A percentile compares a stretch with the other conserved stretches of the same genome.
Evolutionary conservation across 2,329 filamentous ascomycete species (phyloP).

Genomic region (Dothiorella sarmentorum): DNA sequence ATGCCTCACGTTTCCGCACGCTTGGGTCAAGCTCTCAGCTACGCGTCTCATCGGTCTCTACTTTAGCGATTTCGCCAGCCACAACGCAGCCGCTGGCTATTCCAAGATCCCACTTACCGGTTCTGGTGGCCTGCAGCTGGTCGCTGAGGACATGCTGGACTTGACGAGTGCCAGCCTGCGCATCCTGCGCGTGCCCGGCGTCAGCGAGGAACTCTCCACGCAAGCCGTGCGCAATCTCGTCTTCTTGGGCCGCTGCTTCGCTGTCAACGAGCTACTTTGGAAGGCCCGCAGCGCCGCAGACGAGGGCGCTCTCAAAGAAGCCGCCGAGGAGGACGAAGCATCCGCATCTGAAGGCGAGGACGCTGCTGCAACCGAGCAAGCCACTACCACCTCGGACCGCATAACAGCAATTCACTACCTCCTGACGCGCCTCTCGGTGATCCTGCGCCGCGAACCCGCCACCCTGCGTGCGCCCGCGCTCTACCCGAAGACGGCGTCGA

Average conservation of each 20-base stretch:
- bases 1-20: conserved; percentile 68
- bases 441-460: conserved; percentile 70
- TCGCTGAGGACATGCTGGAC: conserved; percentile 60
- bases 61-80: conserved; percentile 72
- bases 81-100: conserved; percentile 53
- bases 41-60: conserved; percentile 73
- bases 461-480: conserved; percentile 61
- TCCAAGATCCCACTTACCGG: conserved; percentile 61
- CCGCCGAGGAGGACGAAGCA: conserved; percentile 47
- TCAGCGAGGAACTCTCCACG: conserved; percentile 71
- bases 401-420: conserved; percentile 66
- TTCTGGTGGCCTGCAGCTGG: conserved; percentile 67
- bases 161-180: conserved; percentile 56
- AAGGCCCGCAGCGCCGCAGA: conserved; percentile 44
- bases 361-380: conserved; percentile 31
- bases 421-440: conserved; percentile 71
- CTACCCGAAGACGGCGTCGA: conserved; percentile 69
- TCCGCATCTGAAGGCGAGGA: conserved; percentile 36
- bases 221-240: conserved; percentile 78
- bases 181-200: conserved; percentile 58
- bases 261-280: conserved; percentile 54
- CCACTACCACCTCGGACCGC: conserved; percentile 26
- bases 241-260: conserved; percentile 69
- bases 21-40: conserved; percentile 72
- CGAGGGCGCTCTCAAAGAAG: conserved; percentile 40